These are phyloP conservation scores for Babesia divergens DNA, from an alignment of 169 alveolate genomes.

Conservation along the genomic window DNA sequence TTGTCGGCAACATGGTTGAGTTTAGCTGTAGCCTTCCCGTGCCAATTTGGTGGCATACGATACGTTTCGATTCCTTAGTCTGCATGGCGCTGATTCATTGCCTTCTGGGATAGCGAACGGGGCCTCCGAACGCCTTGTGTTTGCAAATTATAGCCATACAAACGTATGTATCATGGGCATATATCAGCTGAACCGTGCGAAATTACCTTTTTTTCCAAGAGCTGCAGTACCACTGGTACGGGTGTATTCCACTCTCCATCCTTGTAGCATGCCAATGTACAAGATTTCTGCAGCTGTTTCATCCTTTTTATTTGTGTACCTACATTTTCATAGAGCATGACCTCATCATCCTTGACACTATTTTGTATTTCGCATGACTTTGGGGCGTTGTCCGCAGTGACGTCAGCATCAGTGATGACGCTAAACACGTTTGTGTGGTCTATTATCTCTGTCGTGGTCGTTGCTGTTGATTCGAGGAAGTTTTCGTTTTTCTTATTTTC, in stretches of 20 bases:
- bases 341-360: background rate
- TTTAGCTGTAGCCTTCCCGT: slow-evolving; percentile 73
- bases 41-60: slow-evolving; percentile 73
- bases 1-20: slow-evolving; percentile 62
- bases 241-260: slow-evolving; percentile 54
- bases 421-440: too few relatives aligned
- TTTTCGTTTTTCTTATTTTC: background rate
- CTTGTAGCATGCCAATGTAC: slow-evolving; percentile 35
- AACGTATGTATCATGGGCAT: too few relatives aligned
- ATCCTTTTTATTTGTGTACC: background rate
- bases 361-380: slow-evolving; percentile 8
- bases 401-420: background rate
- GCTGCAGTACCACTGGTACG: slow-evolving; percentile 49
- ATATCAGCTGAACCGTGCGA: too few relatives aligned
- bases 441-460: background rate
- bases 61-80: slow-evolving; percentile 19
- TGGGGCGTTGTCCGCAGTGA: background rate
- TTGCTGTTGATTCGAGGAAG: background rate
- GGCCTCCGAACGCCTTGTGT: too few relatives aligned
- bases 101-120: too few relatives aligned
- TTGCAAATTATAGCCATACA: too few relatives aligned
- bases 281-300: background rate
- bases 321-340: slow-evolving; percentile 20
- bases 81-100: background rate
- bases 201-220: slow-evolving; percentile 40